Percentiles rank a stretch among this genome's conserved stretches.
Conservation (phyloP, 805 yeast species). For the Candida lessepsii region DNA sequence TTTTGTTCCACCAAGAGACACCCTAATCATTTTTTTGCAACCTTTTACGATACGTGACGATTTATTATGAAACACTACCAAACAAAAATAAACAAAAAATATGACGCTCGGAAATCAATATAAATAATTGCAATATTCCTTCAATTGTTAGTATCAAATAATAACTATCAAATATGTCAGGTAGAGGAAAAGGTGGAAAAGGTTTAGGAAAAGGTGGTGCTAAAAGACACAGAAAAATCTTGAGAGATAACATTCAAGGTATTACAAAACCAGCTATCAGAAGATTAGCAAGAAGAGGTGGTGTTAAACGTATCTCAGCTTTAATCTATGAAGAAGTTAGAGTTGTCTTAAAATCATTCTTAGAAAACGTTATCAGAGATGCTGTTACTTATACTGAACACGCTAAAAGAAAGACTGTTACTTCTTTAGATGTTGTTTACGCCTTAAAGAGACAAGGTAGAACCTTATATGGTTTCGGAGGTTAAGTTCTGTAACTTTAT, state of each 20-base stretch:
- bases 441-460: conserved; percentile 99
- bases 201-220: conserved; percentile 99
- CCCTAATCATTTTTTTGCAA: background rate
- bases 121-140: conserved; percentile 4
- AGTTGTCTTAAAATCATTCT: conserved; percentile 90
- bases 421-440: conserved; percentile 95
- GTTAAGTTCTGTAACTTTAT: conserved; percentile 46
- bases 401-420: conserved; percentile 99
- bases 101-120: background rate
- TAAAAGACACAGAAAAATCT: conserved; percentile 98
- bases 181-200: conserved; percentile 99
- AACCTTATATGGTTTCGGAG: conserved; percentile 99
- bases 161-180: conserved; percentile 64
- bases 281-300: conserved; percentile 99
- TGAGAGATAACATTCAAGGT: conserved; percentile 99
- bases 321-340: conserved; percentile 98
- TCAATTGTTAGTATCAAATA: conserved; percentile 10
- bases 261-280: conserved; percentile 99
- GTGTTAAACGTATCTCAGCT: conserved; percentile 99
- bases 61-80: background rate
- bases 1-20: background rate
- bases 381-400: conserved; percentile 99
- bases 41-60: conserved; percentile 6
- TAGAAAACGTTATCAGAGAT: conserved; percentile 95
- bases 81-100: background rate